Conservation (phyloP, 2,329 filamentous ascomycete species). For the Penicillium sp. region DNA sequence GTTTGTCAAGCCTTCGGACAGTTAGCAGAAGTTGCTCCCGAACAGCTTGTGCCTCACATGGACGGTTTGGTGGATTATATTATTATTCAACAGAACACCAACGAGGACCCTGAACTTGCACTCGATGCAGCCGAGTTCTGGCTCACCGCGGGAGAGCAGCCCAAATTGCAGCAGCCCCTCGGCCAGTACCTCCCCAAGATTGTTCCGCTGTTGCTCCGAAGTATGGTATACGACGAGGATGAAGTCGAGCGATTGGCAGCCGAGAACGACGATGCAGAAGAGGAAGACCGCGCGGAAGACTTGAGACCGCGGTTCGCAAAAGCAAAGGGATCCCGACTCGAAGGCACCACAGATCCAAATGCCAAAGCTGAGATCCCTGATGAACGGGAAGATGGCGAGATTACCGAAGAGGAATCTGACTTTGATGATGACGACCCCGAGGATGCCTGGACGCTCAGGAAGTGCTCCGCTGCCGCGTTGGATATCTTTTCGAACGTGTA, state of each 20-base stretch:
- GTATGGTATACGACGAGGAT: conserved; percentile 95
- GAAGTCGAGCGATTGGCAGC: conserved; percentile 82
- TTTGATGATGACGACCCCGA: conserved; percentile 74
- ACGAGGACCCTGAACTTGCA: conserved; percentile 80
- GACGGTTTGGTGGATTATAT: conserved; percentile 88
- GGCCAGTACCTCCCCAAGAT: conserved; percentile 77
- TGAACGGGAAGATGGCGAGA: conserved; percentile 61
- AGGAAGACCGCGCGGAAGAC: conserved; percentile 85
- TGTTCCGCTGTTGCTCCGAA: conserved; percentile 83
- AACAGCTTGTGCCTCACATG: conserved; percentile 87
- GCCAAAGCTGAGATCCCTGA: conserved; percentile 47
- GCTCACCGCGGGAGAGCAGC: conserved; percentile 87
- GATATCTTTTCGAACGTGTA: conserved; percentile 94
- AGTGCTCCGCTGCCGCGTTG: conserved; percentile 92
- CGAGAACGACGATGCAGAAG: conserved; percentile 82
- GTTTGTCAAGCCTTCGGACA: conserved; percentile 92
- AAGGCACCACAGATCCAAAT: conserved; percentile 45
- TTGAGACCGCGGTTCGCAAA: conserved; percentile 91
- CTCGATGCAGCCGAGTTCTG: conserved; percentile 97
- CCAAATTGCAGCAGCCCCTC: conserved; percentile 70
- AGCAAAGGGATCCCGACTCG: conserved; percentile 56
- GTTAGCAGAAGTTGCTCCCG: conserved; percentile 82
- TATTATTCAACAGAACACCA: conserved; percentile 76
- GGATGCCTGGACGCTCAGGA: conserved; percentile 90
- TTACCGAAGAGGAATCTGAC: conserved; percentile 82